Conservation (phyloP, 2,329 filamentous ascomycete species). For the Dothideomycetidae sp. region DNA sequence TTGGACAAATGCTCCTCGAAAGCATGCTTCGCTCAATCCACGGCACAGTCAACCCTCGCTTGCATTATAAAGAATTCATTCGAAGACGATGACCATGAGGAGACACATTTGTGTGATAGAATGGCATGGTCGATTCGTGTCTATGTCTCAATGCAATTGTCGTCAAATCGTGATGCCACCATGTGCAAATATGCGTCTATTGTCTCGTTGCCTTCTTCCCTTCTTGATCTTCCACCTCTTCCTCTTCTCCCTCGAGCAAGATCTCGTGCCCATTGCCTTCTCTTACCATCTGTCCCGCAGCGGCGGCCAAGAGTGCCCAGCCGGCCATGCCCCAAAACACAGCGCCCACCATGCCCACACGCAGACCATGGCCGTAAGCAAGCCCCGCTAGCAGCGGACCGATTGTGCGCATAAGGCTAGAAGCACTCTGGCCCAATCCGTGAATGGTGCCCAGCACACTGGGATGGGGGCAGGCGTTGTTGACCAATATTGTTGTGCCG, state of each 20-base stretch:
- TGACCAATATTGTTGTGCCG: constrained; percentile 44
- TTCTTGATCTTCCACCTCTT: constrained; percentile 11
- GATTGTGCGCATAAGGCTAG: constrained; percentile 39
- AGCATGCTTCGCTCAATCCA: no score
- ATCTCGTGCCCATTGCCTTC: constrained; percentile 52
- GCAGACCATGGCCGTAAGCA: constrained; percentile 38
- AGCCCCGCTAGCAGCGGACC: constrained; percentile 41
- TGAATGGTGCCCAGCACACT: constrained; percentile 44
- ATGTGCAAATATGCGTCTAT: no score
- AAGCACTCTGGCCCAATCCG: constrained; percentile 43
- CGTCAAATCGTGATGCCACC: no score
- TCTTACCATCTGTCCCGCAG: constrained; percentile 43
- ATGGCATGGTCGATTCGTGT: no score
- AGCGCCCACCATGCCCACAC: constrained; percentile 39
- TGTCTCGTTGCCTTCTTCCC: not conserved
- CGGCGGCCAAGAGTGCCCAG: constrained; percentile 42
- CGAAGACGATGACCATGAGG: no score
- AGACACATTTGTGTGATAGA: no score
- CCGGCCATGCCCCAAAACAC: constrained; percentile 43
- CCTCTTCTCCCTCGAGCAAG: constrained; percentile 33
- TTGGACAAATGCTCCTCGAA: no score
- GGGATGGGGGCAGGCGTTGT: constrained; percentile 45
- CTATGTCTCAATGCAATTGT: no score
- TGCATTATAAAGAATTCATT: no score
- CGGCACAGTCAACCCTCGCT: no score